These are phyloP conservation scores for Peterozyma toletana DNA, from an alignment of 805 yeast species.

Conservation along the genomic window DNA sequence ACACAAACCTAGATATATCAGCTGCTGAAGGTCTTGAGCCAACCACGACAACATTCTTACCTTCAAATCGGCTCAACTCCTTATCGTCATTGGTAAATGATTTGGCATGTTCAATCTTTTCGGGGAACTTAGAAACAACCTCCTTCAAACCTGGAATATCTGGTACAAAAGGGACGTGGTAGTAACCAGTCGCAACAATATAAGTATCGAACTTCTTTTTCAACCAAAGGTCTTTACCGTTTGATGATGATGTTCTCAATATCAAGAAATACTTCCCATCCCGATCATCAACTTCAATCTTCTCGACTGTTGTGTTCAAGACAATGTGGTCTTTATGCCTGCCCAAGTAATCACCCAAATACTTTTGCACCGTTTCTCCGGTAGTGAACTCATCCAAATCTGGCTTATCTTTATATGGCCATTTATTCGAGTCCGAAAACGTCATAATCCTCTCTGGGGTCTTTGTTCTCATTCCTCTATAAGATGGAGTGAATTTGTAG, in stretches of 20 bases:
- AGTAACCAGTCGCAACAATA: conserved; percentile 38
- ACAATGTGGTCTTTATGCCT: conserved; percentile 19
- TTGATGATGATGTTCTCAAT: conserved; percentile 15
- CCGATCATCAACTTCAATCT: conserved; percentile 18
- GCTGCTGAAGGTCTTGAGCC: conserved; percentile 19
- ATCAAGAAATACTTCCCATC: conserved; percentile 21
- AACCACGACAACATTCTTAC: conserved; percentile 8
- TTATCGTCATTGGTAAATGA: conserved; percentile 10
- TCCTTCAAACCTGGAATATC: conserved; percentile 28
- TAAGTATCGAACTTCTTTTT: conserved; percentile 29
- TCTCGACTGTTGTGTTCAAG: conserved; percentile 30
- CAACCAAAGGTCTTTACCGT: conserved; percentile 28
- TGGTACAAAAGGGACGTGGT: conserved; percentile 31
- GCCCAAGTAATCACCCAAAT: conserved; percentile 22
- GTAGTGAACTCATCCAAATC: conserved; percentile 15
- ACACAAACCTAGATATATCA: background rate
- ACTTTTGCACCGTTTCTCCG: conserved; percentile 21
- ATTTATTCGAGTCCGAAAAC: conserved; percentile 29
- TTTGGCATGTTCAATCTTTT: conserved; percentile 19
- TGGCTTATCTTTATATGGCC: conserved; percentile 21
- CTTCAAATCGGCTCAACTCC: background rate
- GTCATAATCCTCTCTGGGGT: conserved; percentile 39
- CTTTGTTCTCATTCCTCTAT: conserved; percentile 27
- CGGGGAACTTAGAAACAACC: conserved; percentile 2
- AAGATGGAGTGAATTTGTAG: conserved; percentile 18